Percentiles rank a stretch among this genome's conserved stretches.
Conservation (phyloP, 1,139 yeast species). For the Pneumocystis canis region DNA sequence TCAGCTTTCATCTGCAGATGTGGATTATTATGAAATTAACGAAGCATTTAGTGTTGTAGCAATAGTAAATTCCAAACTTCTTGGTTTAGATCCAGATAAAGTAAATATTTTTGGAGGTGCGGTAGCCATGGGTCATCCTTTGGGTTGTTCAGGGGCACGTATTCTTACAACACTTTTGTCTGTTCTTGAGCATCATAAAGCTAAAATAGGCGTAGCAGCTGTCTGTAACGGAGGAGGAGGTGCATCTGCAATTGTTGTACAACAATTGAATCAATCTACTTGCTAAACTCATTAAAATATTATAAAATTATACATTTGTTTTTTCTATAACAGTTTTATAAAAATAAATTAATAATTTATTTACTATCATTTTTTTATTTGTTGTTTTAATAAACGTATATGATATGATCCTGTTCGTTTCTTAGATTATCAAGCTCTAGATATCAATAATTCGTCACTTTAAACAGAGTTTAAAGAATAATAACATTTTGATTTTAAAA, state of each 20-base stretch:
- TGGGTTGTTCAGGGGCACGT: slow-evolving; percentile 97
- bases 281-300: too few species aligned
- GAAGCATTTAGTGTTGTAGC: slow-evolving; percentile 97
- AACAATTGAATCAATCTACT: slow-evolving; percentile 20
- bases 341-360: too few species aligned
- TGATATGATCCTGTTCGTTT: too few species aligned
- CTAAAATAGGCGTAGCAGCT: slow-evolving; percentile 86
- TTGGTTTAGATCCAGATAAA: slow-evolving; percentile 49
- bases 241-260: slow-evolving; percentile 72
- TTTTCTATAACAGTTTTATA: too few species aligned
- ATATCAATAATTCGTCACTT: too few species aligned
- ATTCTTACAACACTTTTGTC: slow-evolving; percentile 69
- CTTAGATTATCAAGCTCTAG: too few species aligned
- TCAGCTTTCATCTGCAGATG: slow-evolving; percentile 41
- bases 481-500: too few species aligned
- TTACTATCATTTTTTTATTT: too few species aligned
- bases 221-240: slow-evolving; percentile 99
- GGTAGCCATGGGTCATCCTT: slow-evolving; percentile 92
- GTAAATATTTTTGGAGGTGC: slow-evolving; percentile 96
- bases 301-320: too few species aligned
- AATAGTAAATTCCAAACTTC: slow-evolving; percentile 67
- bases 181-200: slow-evolving; percentile 54
- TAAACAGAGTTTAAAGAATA: too few species aligned
- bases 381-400: too few species aligned
- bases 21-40: slow-evolving; percentile 78